Percentiles rank a stretch among this genome's conserved stretches.
phyloP scores from a whole-genome alignment of 345 rosid genomes.

The Carallia brachiata region DNA sequence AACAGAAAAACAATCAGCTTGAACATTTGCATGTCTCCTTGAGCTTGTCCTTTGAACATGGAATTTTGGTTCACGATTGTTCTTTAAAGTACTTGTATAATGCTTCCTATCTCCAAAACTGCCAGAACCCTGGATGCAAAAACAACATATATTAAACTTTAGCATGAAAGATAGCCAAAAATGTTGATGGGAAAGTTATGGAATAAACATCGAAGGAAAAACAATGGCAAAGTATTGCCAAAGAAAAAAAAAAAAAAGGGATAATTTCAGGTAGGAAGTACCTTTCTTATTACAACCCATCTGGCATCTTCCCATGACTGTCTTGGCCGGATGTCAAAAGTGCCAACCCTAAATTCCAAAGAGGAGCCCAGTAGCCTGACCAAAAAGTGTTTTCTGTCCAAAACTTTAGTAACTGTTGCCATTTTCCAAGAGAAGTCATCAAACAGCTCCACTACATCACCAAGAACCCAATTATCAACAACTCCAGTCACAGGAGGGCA shows the following conservation, averaged over 20 bases:
- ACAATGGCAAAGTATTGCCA: too few relatives aligned
- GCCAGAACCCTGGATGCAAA: slow-evolving; percentile 34
- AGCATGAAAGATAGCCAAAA: too few relatives aligned
- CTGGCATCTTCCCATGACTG: slow-evolving; percentile 67
- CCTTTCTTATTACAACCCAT: slow-evolving; percentile 59
- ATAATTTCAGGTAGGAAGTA: background rate
- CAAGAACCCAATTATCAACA: slow-evolving; percentile 49
- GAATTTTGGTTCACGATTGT: slow-evolving; percentile 24
- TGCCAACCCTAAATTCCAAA: slow-evolving; percentile 45
- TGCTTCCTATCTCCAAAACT: slow-evolving; percentile 27
- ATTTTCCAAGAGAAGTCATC: slow-evolving; percentile 68
- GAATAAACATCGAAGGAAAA: too few relatives aligned
- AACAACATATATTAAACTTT: background rate
- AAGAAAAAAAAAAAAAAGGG: too few relatives aligned
- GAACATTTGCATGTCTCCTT: slow-evolving; percentile 24
- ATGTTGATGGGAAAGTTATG: too few relatives aligned
- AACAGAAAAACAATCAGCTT: slow-evolving; percentile 23
- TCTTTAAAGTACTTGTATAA: slow-evolving; percentile 29
- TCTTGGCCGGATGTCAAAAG: slow-evolving; percentile 50
- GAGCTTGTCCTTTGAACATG: slow-evolving; percentile 18
- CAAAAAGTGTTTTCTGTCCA: slow-evolving; percentile 44
- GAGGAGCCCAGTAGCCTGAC: slow-evolving; percentile 68
- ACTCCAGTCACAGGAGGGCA: slow-evolving; percentile 40
- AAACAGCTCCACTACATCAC: slow-evolving; percentile 75
- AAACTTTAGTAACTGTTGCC: slow-evolving; percentile 55